Conservation (phyloP, 768 basidiomycete species). For the Hypholoma fasciculare region DNA sequence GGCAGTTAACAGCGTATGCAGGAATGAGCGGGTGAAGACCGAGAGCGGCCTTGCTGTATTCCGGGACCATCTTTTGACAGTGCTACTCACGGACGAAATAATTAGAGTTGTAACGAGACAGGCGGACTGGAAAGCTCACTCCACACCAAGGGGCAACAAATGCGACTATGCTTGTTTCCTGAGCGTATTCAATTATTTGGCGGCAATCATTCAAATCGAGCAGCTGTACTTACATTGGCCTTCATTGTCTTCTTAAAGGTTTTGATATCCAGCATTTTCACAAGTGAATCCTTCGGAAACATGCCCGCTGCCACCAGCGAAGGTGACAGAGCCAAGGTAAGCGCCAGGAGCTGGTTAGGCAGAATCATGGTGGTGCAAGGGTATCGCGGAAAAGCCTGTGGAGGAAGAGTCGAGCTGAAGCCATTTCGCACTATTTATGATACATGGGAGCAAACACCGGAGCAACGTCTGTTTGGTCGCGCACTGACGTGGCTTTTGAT, state of each 20-base stretch:
- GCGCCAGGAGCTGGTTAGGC: slow-evolving; percentile 34
- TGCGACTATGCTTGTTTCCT: slow-evolving; percentile 81
- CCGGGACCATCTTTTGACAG: slow-evolving; percentile 83
- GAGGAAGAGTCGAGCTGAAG: background rate
- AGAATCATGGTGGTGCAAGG: slow-evolving; percentile 28
- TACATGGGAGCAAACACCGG: slow-evolving; percentile 8
- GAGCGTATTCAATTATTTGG: background rate
- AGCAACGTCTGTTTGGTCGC: slow-evolving; percentile 6
- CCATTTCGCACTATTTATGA: slow-evolving; percentile 15
- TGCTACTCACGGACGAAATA: slow-evolving; percentile 45
- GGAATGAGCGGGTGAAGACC: slow-evolving; percentile 82
- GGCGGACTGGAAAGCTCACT: slow-evolving; percentile 40
- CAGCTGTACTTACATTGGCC: slow-evolving; percentile 56
- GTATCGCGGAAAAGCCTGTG: background rate
- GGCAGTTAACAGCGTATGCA: slow-evolving; percentile 92
- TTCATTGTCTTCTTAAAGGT: slow-evolving; percentile 74
- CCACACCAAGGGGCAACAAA: slow-evolving; percentile 97
- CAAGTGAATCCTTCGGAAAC: slow-evolving; percentile 50
- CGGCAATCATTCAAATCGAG: background rate
- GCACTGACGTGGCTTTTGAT: slow-evolving; percentile 20
- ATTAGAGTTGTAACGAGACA: background rate
- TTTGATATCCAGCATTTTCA: slow-evolving; percentile 74
- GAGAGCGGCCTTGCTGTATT: slow-evolving; percentile 80
- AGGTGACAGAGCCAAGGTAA: slow-evolving; percentile 41
- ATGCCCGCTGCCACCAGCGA: slow-evolving; percentile 52